phyloP scores from a whole-genome alignment of 371 early-diverging fungal species.

The Zancudomyces culisetae region DNA sequence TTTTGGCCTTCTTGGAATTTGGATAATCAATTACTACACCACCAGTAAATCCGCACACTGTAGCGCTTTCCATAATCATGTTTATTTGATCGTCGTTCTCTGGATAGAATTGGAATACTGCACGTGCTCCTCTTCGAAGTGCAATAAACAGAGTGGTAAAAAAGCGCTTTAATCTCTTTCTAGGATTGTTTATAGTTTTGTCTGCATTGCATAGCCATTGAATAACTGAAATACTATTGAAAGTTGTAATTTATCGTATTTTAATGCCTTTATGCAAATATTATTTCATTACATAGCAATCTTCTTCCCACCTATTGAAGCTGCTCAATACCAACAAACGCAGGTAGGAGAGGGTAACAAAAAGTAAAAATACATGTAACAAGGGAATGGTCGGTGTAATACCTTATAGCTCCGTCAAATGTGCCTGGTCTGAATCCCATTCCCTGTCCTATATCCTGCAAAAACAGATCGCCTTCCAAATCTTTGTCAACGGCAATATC shows the following conservation, averaged over 20 bases:
- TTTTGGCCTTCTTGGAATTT: slow-evolving; percentile 89
- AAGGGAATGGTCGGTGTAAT: not conserved
- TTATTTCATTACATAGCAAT: too few species aligned
- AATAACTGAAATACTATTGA: slow-evolving; percentile 75
- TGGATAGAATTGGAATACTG: slow-evolving; percentile 98
- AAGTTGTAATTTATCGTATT: too few species aligned
- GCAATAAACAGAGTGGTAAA: slow-evolving; percentile 84
- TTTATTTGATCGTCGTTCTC: slow-evolving; percentile 91
- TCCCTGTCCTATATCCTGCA: slow-evolving; percentile 94
- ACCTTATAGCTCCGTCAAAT: slow-evolving; percentile 90
- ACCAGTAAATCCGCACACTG: slow-evolving; percentile 88
- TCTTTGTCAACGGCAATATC: slow-evolving; percentile 37
- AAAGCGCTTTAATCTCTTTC: slow-evolving; percentile 68
- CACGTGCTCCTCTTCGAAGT: slow-evolving; percentile 72
- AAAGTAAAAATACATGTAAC: not conserved
- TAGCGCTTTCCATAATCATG: slow-evolving; percentile 71
- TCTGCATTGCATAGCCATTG: slow-evolving; percentile 99
- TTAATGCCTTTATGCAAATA: too few species aligned
- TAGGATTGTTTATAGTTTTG: slow-evolving; percentile 61
- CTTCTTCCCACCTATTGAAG: too few species aligned
- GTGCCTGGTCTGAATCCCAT: slow-evolving; percentile 87
- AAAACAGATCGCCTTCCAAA: slow-evolving; percentile 77
- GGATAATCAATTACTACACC: slow-evolving; percentile 95
- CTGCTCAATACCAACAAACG: too few species aligned
- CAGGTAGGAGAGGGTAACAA: too few species aligned